phyloP scores from a whole-genome alignment of 2,329 filamentous ascomycete genomes.

The Nothophaeocryptopus gaeumannii region DNA sequence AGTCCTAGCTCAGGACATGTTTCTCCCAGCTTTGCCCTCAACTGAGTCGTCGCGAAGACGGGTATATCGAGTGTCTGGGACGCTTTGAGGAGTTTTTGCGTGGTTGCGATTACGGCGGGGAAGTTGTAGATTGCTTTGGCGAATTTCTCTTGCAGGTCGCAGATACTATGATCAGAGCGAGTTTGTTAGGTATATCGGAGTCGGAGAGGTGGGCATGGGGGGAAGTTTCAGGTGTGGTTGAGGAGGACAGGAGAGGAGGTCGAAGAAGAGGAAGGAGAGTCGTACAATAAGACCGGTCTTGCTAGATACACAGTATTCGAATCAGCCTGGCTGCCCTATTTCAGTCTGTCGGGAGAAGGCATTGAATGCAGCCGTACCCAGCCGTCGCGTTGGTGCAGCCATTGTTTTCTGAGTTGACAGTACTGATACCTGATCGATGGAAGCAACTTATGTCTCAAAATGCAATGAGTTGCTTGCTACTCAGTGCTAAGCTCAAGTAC shows the following conservation, averaged over 20 bases:
- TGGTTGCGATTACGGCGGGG: conserved; percentile 63
- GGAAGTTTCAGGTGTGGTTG: neutral
- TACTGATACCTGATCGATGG: neutral
- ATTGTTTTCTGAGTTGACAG: conserved; percentile 3
- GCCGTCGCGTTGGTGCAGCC: conserved; percentile 22
- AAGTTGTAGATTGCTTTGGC: conserved; percentile 79
- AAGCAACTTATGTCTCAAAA: neutral
- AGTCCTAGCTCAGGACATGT: conserved; percentile 70
- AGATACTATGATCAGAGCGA: conserved; percentile 68
- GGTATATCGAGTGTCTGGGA: conserved; percentile 64
- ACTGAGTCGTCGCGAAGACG: conserved; percentile 83
- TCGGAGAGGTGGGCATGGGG: neutral
- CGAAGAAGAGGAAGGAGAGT: neutral
- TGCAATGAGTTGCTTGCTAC: neutral
- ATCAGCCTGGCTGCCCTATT: conserved; percentile 1
- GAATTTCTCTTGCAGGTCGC: conserved; percentile 94
- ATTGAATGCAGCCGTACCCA: conserved; percentile 16
- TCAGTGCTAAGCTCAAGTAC: neutral
- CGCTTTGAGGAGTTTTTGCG: conserved; percentile 53
- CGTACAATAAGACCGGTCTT: conserved; percentile 22
- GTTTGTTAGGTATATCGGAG: too few relatives aligned
- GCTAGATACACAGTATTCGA: conserved; percentile 2
- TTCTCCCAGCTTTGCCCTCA: conserved; percentile 70
- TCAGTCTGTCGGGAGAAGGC: neutral
- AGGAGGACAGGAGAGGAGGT: neutral